These are phyloP conservation scores for Candida boleticola DNA, from an alignment of 805 yeast species.

Conservation along the genomic window DNA sequence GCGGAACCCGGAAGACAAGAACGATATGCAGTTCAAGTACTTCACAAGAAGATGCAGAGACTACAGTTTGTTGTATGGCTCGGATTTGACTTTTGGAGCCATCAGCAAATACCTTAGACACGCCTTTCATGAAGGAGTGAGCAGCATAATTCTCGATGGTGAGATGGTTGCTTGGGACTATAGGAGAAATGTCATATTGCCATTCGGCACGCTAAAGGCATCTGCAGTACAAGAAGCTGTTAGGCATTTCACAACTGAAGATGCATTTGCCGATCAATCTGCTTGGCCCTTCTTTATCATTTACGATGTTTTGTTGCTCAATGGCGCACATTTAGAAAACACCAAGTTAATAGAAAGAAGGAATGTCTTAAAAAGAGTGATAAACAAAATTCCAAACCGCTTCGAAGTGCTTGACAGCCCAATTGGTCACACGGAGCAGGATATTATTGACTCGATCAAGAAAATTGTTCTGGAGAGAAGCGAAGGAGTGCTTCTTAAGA, in stretches of 20 bases:
- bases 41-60: conserved; percentile 72
- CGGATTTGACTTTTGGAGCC: conserved; percentile 46
- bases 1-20: conserved; percentile 32
- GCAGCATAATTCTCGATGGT: conserved; percentile 66
- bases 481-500: conserved; percentile 83
- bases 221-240: conserved; percentile 58
- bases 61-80: conserved; percentile 69
- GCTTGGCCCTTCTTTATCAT: conserved; percentile 57
- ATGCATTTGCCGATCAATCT: conserved; percentile 30
- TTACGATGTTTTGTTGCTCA: conserved; percentile 72
- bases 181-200: conserved; percentile 51
- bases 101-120: conserved; percentile 50
- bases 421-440: conserved; percentile 44
- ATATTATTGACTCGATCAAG: conserved; percentile 55
- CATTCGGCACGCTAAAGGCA: conserved; percentile 78
- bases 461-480: conserved; percentile 59
- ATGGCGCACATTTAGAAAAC: conserved; percentile 60
- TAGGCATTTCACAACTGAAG: conserved; percentile 35
- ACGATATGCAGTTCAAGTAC: conserved; percentile 40
- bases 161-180: conserved; percentile 91
- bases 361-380: conserved; percentile 42
- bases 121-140: conserved; percentile 38
- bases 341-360: conserved; percentile 58
- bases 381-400: conserved; percentile 44
- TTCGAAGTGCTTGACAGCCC: conserved; percentile 48